A percentile compares a stretch with the other conserved stretches of the same genome.
These are phyloP conservation scores for Colletotrichum liriopes DNA, from an alignment of 2,329 filamentous ascomycete genomes.

Conservation along the genomic window DNA sequence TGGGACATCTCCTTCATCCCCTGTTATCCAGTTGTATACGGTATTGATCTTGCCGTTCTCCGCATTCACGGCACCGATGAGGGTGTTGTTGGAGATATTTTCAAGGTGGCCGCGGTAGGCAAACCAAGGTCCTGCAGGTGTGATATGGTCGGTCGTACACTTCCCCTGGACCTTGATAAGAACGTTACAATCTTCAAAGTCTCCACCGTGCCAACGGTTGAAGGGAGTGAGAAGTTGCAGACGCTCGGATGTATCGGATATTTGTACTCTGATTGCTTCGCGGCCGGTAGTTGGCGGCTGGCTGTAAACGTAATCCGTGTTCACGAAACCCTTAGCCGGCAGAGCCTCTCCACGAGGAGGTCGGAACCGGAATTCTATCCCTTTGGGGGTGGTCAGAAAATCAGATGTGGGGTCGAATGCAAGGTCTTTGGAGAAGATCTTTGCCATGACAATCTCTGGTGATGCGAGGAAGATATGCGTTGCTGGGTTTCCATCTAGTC, in stretches of 20 bases:
- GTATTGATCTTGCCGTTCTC: slow-evolving; percentile 76
- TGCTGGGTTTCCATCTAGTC: slow-evolving; percentile 84
- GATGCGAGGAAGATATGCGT: slow-evolving; percentile 85
- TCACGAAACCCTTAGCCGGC: slow-evolving; percentile 57
- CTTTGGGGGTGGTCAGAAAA: slow-evolving; percentile 74
- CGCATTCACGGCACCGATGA: slow-evolving; percentile 58
- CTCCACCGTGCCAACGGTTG: slow-evolving; percentile 79
- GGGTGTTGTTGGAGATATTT: slow-evolving; percentile 88
- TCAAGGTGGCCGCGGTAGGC: slow-evolving; percentile 85
- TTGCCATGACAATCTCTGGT: slow-evolving; percentile 81
- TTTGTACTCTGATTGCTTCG: slow-evolving; percentile 71
- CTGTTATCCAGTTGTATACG: slow-evolving; percentile 52
- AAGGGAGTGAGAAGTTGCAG: slow-evolving; percentile 81
- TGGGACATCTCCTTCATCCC: slow-evolving; percentile 78
- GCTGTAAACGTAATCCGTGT: slow-evolving; percentile 71
- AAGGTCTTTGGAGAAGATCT: slow-evolving; percentile 79
- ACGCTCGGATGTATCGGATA: slow-evolving; percentile 80
- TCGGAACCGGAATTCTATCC: slow-evolving; percentile 81
- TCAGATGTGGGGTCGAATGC: slow-evolving; percentile 83
- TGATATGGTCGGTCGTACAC: slow-evolving; percentile 86
- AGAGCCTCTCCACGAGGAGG: slow-evolving; percentile 77
- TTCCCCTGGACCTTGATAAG: slow-evolving; percentile 84
- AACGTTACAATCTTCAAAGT: slow-evolving; percentile 76
- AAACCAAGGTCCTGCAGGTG: slow-evolving; percentile 83
- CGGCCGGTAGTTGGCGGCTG: slow-evolving; percentile 54